Evolutionary conservation across 257 asterid species (phyloP).

Genomic region (Gynochthodes officinalis): DNA sequence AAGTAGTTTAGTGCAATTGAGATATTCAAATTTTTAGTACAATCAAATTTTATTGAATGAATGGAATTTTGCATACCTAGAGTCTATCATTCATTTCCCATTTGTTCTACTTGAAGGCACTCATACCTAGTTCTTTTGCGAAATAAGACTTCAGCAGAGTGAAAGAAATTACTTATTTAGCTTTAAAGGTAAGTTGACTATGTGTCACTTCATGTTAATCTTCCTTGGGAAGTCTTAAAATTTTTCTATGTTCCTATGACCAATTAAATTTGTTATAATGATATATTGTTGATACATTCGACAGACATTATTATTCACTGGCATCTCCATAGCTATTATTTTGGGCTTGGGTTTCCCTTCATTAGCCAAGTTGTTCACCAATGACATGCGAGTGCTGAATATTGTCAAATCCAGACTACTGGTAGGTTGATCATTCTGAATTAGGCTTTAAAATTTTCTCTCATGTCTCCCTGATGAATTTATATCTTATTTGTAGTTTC

Average conservation of each 20-base stretch:
- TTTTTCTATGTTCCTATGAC: background rate
- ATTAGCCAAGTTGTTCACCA: conserved; percentile 39
- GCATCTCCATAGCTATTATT: conserved; percentile 34
- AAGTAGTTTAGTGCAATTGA: too few species aligned
- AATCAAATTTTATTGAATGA: background rate
- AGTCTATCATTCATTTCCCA: background rate
- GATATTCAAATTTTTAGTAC: too few species aligned
- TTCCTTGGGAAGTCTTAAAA: background rate
- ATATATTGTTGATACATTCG: background rate
- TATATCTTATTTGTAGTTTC: conserved; percentile 28
- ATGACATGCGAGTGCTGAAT: conserved; percentile 36
- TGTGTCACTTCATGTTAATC: background rate
- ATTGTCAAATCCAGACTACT: conserved; percentile 34
- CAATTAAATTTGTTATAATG: background rate
- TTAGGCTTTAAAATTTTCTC: background rate
- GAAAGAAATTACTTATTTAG: conserved; percentile 31
- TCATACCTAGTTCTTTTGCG: conserved; percentile 42
- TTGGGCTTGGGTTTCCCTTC: conserved; percentile 36
- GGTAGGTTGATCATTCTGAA: conserved; percentile 20
- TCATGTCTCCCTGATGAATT: background rate
- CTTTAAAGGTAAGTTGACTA: conserved; percentile 25
- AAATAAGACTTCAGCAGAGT: conserved; percentile 35
- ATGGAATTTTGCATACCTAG: background rate
- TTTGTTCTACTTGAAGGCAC: conserved; percentile 29
- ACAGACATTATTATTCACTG: conserved; percentile 34